Base-by-base conservation (phyloP, 352 stramenopile species). In the Phytophthora foliorum region DNA sequence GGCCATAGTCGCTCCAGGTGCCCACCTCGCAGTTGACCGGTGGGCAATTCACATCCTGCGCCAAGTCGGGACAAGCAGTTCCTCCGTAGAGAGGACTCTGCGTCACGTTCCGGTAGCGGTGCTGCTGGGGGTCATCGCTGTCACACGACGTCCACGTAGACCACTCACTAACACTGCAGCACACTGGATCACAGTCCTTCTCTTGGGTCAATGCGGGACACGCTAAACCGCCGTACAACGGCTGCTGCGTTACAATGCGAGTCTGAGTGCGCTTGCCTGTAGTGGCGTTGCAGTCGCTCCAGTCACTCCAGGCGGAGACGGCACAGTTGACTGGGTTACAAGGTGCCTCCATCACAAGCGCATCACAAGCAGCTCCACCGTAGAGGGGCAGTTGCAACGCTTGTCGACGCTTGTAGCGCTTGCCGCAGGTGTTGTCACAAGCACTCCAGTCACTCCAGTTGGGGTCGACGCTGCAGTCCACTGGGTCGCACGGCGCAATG, bases 321-420 rank as follows among this genome's bases (percentile, higher is more conserved):
- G 38, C 58, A 57, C 83, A 91, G 41, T 89, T 72, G 10, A 91
- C 69, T 0, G 83, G 83, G 4, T 89, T 80, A 29, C 83, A 89
- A 1, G 49, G 29, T 0, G 60, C 71, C 36, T 85, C 79, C 11
- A 74, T 52, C 31, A 81, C 57, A 9, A 79, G 59, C 0, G 75
- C 66, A 2, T 45, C 49, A 21, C 78, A 89, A 1, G 32, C 48
- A 1, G 56, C 48, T 22, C 80, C 80, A 11, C 59, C 62, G 34
- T 87, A 87, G 21, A 80, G 65, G 0, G 77, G 61, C 14, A 60
- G 17, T 34, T 76, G 58, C 24, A 80, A n/a, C 17, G 79, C 36
- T 4, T 44, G 36, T 19, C 77, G 80, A 21, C 36, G 62, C 58
- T 85, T 85, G 69, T 77, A 82, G 54, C 76, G 72, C 44, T 69